Conservation (phyloP, 768 basidiomycete genomes). For the Hydnum rufescens region DNA sequence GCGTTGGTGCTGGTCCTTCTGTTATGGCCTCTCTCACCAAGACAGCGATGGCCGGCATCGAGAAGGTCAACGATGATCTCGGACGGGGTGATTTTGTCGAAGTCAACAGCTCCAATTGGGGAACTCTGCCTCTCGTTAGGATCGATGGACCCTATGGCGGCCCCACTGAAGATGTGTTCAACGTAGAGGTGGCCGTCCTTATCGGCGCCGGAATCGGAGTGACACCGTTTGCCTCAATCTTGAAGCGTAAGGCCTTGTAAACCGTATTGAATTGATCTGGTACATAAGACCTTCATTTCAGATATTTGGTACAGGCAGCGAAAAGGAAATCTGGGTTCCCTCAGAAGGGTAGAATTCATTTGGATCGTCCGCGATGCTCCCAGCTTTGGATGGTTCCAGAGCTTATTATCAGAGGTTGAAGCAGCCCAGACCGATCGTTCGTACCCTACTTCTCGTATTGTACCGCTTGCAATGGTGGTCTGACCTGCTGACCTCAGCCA, state of each 20-base stretch:
- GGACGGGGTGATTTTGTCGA: slow-evolving; percentile 66
- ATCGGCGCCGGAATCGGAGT: slow-evolving; percentile 92
- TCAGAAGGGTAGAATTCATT: slow-evolving; percentile 84
- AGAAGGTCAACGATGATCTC: slow-evolving; percentile 19
- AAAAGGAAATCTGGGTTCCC: slow-evolving; percentile 50
- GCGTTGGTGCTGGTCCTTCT: slow-evolving; percentile 61
- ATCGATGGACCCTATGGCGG: slow-evolving; percentile 90
- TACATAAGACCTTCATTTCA: neutral
- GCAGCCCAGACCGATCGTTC: slow-evolving; percentile 73
- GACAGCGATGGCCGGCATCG: slow-evolving; percentile 52
- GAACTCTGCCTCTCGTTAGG: slow-evolving; percentile 44
- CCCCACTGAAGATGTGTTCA: slow-evolving; percentile 80
- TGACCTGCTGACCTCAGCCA: slow-evolving; percentile 28
- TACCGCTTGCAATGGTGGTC: neutral
- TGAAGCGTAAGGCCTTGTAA: slow-evolving; percentile 31
- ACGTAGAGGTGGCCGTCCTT: slow-evolving; percentile 70
- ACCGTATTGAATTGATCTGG: neutral
- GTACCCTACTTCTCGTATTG: slow-evolving; percentile 20
- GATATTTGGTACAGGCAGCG: slow-evolving; percentile 87
- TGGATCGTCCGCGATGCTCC: slow-evolving; percentile 89
- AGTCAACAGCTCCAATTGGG: slow-evolving; percentile 32
- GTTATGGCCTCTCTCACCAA: slow-evolving; percentile 62
- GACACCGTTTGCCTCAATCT: slow-evolving; percentile 84
- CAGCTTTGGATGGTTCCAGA: slow-evolving; percentile 98
- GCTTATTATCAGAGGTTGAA: slow-evolving; percentile 71